Evolutionary conservation across 768 basidiomycete species (phyloP), one percentile per base, ranked within the genome.

Genomic region (Termitomyces sp.): DNA sequence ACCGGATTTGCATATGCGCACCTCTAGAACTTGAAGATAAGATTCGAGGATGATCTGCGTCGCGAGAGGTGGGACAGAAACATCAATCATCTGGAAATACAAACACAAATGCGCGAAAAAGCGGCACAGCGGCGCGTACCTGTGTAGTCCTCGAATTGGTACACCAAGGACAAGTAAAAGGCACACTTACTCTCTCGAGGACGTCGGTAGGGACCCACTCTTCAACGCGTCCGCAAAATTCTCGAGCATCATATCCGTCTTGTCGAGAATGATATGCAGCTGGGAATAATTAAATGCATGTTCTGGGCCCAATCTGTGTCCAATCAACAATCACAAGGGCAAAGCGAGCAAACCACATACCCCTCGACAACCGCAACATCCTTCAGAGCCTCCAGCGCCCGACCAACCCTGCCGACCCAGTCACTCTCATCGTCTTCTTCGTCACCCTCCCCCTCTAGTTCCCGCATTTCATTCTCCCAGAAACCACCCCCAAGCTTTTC

Each of bases 101-200:
- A 98, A 84, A 63, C 93, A 93, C 26, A 98, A 76, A 68, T 99
- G 96, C 0, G 95, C 89, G 67, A 96, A 97, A 75, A 98, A 99
- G 4, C 95, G 87, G 48, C 84, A 85, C 79, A 92, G 81, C 0
- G 82, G 79, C 0, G 85, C 77, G 66, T 89, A 89, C 63, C 89
- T 91, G 9, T 6, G 8, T 26, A 1, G 13, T 23, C 23, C 13
- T 6, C 2, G 4, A 2, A 36, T 30, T 4, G n/a, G 23, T 16
- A 10, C 2, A 53, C 3, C 8, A 26, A 36, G 5, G 12, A 36
- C 7, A 13, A 43, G 26, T 43, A 20, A 35, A 30, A 13, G 20
- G 58, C 48, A 30, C 14, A 5, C 86, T 44, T 63, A 89, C 89
- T 90, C 87, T 36, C 77, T 76, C 0, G 82, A 79, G 26, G 74